Evolutionary conservation across 805 yeast species (phyloP), one percentile per base, ranked within the genome.

Genomic region (Suhomyces prunicola): DNA sequence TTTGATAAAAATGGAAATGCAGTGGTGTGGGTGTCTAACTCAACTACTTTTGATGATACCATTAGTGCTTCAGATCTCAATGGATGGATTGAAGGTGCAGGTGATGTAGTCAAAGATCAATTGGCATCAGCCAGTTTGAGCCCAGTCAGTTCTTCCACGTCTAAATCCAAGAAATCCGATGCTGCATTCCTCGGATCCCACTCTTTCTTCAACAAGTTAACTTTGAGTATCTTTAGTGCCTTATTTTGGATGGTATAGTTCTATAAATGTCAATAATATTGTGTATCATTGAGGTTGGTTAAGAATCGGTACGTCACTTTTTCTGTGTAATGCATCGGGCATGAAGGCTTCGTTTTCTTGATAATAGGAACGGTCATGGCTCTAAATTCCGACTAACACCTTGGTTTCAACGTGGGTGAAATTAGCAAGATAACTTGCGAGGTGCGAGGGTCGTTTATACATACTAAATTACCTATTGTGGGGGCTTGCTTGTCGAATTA

Each of bases 1-100:
- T 86, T 87, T 60, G 88, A 81, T 54, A 68, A 80, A 50, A 75
- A 77, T 57, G 90, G 90, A 44, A 74, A 73, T 44, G 85, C 82
- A 15, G 69, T 81, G n/a, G 84, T 84, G 5, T 87, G 85, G 68
- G 56, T 86, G 55, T 78, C 86, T 35, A 79, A 84, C 62, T 65
- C 69, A 29, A 80, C 88, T 31, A 48, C 74, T 1, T 76, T 86
- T 56, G 83, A 77, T 59, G 59, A 63, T 1, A 61, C 77, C n/a
- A 62, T 87, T 27, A 51, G 67, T 12, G 81, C 76, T 19, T 56
- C 73, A n/a, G 76, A 74, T 50, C 61, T 87, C 9, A 62, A 68
- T 49, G 47, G 60, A 1, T 79, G 88, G 82, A 68, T 85, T 45
- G 60, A 76, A 1, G 60, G 55, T 22, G 70, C 74, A 7, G 76